Evolutionary conservation across 2,329 filamentous ascomycete species (phyloP).

Genomic region (Ophiocordyceps polyrhachis-furcata): DNA sequence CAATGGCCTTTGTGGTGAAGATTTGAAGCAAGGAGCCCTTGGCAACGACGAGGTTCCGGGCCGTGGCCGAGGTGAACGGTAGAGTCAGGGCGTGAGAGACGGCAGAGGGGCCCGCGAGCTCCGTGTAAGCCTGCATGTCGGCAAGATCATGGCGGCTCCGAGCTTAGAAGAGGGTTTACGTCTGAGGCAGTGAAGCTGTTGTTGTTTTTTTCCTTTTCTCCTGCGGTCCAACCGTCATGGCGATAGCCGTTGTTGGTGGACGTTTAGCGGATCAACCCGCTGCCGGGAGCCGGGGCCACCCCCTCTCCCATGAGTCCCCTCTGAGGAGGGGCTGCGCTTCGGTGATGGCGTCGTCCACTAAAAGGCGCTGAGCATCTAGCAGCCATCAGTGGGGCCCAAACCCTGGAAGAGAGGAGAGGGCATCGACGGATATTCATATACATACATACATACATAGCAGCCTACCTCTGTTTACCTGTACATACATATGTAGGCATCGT

Average conservation of each 20-base stretch:
- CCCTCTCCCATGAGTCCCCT: too few species aligned
- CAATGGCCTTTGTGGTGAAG: constrained; percentile 53
- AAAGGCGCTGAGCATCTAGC: too few species aligned
- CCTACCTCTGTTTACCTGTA: too few species aligned
- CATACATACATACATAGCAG: too few species aligned
- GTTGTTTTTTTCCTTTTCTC: neutral
- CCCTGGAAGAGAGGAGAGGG: too few species aligned
- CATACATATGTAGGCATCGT: too few species aligned
- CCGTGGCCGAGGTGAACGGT: constrained; percentile 55
- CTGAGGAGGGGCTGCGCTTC: neutral
- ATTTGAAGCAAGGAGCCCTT: constrained; percentile 88
- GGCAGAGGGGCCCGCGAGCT: constrained; percentile 83
- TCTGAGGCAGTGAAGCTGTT: neutral
- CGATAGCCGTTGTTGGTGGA: neutral
- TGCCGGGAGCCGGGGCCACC: neutral
- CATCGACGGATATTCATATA: too few species aligned
- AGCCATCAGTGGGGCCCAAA: too few species aligned
- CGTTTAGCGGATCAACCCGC: neutral
- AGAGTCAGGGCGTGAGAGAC: constrained; percentile 74
- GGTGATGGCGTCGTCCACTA: neutral
- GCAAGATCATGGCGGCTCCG: constrained; percentile 16
- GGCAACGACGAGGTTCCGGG: constrained; percentile 75
- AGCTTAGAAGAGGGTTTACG: neutral
- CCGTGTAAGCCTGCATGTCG: constrained; percentile 90
- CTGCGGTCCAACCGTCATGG: too few species aligned